phyloP scores from a whole-genome alignment of 2,329 filamentous ascomycete species.

The Coleophoma cylindrospora region DNA sequence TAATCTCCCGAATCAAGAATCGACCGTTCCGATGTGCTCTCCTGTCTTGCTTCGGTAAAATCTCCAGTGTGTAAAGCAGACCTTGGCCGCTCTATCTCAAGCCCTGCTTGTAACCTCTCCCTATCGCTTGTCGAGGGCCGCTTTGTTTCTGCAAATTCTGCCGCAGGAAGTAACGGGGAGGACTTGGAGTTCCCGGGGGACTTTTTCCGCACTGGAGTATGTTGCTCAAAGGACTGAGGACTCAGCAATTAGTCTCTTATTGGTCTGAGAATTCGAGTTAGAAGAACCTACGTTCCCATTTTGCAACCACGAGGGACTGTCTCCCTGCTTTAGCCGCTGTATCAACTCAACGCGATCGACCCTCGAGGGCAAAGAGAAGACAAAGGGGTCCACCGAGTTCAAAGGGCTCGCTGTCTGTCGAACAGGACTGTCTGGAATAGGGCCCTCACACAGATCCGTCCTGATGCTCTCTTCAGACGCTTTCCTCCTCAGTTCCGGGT shows the following conservation, averaged over 20 bases:
- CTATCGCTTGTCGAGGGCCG: conserved; percentile 30
- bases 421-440: conserved; percentile 28
- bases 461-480: conserved; percentile 56
- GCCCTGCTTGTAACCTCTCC: conserved; percentile 44
- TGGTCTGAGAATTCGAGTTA: neutral
- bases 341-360: conserved; percentile 75
- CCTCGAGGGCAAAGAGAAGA: conserved; percentile 13
- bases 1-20: conserved; percentile 7
- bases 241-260: too few relatives aligned
- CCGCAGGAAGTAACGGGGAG: conserved; percentile 27
- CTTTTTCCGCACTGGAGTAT: conserved; percentile 17
- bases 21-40: conserved; percentile 5
- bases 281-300: conserved; percentile 48
- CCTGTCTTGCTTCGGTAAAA: conserved; percentile 42
- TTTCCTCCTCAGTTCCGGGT: conserved; percentile 26
- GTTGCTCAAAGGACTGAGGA: conserved; percentile 18
- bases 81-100: conserved; percentile 73
- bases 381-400: conserved; percentile 10
- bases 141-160: conserved; percentile 26
- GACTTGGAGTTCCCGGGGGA: conserved; percentile 10
- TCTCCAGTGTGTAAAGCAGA: conserved; percentile 69
- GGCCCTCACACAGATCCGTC: conserved; percentile 57
- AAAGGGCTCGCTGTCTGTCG: conserved; percentile 4
- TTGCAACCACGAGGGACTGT: conserved; percentile 70
- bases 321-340: conserved; percentile 72